Conservation (phyloP, 2,329 filamentous ascomycete species). For the Aspergillus sp. region DNA sequence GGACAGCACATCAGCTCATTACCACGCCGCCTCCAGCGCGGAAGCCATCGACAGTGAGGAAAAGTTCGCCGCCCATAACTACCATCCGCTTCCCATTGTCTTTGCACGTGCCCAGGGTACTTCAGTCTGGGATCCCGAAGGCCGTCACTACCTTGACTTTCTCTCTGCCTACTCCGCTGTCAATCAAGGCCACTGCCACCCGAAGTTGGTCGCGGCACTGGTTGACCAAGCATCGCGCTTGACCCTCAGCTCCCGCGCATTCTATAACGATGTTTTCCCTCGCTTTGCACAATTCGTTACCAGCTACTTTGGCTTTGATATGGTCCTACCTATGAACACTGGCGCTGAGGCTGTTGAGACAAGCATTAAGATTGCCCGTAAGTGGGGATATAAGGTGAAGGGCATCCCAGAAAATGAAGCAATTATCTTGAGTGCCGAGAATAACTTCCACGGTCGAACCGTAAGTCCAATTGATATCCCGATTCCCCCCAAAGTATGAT, state of each 20-base stretch:
- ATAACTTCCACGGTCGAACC: constrained; percentile 96
- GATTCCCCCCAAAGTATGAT: too few relatives aligned
- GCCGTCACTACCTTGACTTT: constrained; percentile 93
- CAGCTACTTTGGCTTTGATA: constrained; percentile 87
- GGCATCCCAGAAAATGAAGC: constrained; percentile 83
- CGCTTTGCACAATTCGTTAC: constrained; percentile 92
- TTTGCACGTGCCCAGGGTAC: constrained; percentile 83
- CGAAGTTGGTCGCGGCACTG: constrained; percentile 87
- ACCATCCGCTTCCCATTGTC: constrained; percentile 93
- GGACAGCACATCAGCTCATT: too few relatives aligned
- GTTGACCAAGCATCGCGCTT: constrained; percentile 84
- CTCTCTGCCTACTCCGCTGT: constrained; percentile 97
- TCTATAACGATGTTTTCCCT: constrained; percentile 98
- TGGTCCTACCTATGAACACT: constrained; percentile 98
- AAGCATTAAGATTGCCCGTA: constrained; percentile 90
- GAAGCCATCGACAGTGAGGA: too few relatives aligned
- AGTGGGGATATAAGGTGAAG: constrained; percentile 98
- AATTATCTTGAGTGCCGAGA: constrained; percentile 75
- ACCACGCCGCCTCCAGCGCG: too few relatives aligned
- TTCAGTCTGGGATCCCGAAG: constrained; percentile 98
- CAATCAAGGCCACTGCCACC: constrained; percentile 98
- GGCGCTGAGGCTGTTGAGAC: constrained; percentile 96
- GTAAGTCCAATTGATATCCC: too few relatives aligned
- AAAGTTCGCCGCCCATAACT: constrained; percentile 99
- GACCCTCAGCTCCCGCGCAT: constrained; percentile 90